phyloP scores from a whole-genome alignment of 129 eudicot species.

The Ambrosia artemisiifolia region DNA sequence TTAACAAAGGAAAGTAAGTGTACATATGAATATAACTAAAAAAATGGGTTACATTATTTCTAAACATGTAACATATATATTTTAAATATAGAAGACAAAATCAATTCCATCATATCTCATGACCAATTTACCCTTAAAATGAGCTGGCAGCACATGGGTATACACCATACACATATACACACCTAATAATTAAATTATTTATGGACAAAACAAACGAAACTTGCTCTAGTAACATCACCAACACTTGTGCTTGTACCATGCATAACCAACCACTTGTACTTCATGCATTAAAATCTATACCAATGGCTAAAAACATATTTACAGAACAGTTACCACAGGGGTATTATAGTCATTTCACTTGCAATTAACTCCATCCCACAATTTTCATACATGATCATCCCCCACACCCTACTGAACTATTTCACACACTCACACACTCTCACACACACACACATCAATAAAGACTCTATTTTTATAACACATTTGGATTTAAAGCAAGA shows the following conservation, averaged over 20 bases:
- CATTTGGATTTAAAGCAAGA: conserved; percentile 25
- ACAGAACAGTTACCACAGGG: neutral
- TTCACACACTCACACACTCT: neutral
- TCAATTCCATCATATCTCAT: neutral
- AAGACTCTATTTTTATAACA: conserved; percentile 31
- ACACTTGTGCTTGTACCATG: neutral
- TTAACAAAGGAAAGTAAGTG: neutral
- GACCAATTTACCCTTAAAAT: conserved; percentile 24
- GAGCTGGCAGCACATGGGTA: conserved; percentile 47
- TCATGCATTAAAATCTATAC: conserved; percentile 3
- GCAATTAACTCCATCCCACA: conserved; percentile 25
- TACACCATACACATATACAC: conserved; percentile 32
- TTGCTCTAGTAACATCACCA: neutral
- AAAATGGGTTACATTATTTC: neutral
- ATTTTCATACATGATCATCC: conserved; percentile 16
- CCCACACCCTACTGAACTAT: conserved; percentile 25
- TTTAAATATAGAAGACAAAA: neutral
- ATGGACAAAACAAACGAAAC: conserved; percentile 17
- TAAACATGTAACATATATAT: neutral
- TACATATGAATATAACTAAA: neutral
- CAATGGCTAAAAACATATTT: conserved; percentile 14
- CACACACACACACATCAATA: conserved; percentile 22
- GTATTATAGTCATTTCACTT: conserved; percentile 5
- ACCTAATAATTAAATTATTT: conserved; percentile 29
- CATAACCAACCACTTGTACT: conserved; percentile 18